Evolutionary conservation across 2,329 filamentous ascomycete species (phyloP), one percentile per base, ranked within the genome.

Genomic region (Epichloe gansuensis): DNA sequence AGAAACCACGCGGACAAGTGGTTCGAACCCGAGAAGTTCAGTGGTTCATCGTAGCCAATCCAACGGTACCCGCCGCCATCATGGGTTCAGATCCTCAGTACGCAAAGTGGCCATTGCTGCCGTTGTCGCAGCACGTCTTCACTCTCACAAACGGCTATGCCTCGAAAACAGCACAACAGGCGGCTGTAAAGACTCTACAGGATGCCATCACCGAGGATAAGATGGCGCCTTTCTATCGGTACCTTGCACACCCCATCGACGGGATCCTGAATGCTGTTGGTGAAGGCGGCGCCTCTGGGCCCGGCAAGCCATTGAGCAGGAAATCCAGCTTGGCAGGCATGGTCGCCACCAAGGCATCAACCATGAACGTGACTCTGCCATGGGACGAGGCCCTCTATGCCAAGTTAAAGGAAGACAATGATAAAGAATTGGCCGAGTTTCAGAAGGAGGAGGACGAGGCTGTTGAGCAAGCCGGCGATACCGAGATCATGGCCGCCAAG

Each of bases 321-420:
- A 86, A 85, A 72, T 82, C 78, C 60, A 82, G 88, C 69, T 74
- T 81, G 53, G 82, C 81, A 44, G 86, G 84, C 65, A 82, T 94
- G 77, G 77, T 93, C 58, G 86, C 88, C 53, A 85, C 81, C 63
- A 84, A 82, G 69, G 80, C 80, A 63, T 73, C 81, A 23, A 75
- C 80, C 34, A 73, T 78, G 28, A 81, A 76, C 56, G 77, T 88
- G 44, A 83, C 81, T 60, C 75, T 97, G 53, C 80, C 88, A 0
- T 98, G 93, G 93, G 90, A 98, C 64, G 91, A 97, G 72, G 77
- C 79, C 25, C 73, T 95, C 55, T 97, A 96, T 67, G 80, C 87
- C 63, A 78, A 81, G 66, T 72, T 93, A 59, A 81, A 85, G 67
- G 81, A 80, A 58, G 85, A 88, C 58, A 93, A 93, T 62, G 85